Base-by-base conservation (phyloP, 495 filamentous ascomycete genomes). In the Podospora bellae-mahoneyi region DNA sequence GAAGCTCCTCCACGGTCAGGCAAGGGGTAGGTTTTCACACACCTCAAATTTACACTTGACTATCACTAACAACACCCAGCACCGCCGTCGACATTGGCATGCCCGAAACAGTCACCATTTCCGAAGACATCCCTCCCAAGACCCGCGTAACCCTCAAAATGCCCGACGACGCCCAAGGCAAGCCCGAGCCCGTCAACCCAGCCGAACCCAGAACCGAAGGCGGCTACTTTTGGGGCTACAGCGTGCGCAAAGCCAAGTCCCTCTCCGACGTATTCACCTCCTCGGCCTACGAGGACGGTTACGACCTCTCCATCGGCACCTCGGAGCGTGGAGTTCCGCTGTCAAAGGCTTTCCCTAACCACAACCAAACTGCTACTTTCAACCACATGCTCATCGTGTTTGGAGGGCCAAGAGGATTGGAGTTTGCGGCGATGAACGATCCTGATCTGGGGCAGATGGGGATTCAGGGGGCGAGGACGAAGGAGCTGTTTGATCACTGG, bases 201-300 rank as follows among this genome's bases (percentile, higher is more conserved):
- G 76, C 81, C 44, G 78, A 80, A 5, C 91, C 91, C 0, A 82
- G 91, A 34, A 84, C 87, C 32, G 85, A 91, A 62, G 83, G 74
- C 0, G 91, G 91, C 5, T 91, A 90, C 75, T 93, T 92, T 75
- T 92, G 90, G 91, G 91, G 91, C 59, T 93, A 87, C 74, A 84
- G 74, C 15, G 83, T 90, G 10, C 84, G 91, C 4, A 82, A 80
- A 39, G 86, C 87, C 19, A 65, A 75, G 1, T 85, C 84, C 0
- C 78, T 93, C 3, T 88, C 89, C 0, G 80, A 80, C 28, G 86
- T 93, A 19, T 89, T 91, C 68, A 91, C 89, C 19, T 81, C 89
- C 66, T 84, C 86, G 70, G 81, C 83, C 44, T 87, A 85, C 72
- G 83, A 89, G 28, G 84, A 87, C 57, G 84, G 90, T 16, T 88